Evolutionary conservation across 2,329 filamentous ascomycete genomes (phyloP).

Genomic region (Trichoderma pleuroti): DNA sequence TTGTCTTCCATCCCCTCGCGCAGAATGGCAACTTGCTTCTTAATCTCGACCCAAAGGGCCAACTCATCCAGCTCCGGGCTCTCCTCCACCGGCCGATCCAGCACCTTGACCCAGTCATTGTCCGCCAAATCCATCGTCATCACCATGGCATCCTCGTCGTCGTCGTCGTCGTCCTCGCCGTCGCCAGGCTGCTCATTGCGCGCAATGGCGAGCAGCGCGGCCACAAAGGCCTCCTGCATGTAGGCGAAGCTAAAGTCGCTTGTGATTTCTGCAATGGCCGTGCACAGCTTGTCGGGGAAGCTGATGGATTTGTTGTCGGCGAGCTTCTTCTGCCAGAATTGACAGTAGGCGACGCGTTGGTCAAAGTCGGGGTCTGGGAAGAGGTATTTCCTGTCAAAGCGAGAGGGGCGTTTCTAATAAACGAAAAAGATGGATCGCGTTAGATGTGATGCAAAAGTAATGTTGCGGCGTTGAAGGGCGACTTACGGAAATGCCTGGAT

Average conservation of each 20-base stretch:
- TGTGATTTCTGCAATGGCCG: slow-evolving; percentile 59
- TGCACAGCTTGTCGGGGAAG: slow-evolving; percentile 54
- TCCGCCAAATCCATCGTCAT: slow-evolving; percentile 31
- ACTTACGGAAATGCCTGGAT: slow-evolving; percentile 58
- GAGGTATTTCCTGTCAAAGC: slow-evolving; percentile 65
- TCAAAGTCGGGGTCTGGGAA: slow-evolving; percentile 56
- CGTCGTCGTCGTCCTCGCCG: slow-evolving; percentile 20
- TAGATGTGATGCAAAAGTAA: not conserved
- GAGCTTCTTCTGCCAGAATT: slow-evolving; percentile 60
- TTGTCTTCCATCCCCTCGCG: slow-evolving; percentile 54
- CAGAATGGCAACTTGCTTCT: slow-evolving; percentile 59
- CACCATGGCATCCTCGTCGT: slow-evolving; percentile 12
- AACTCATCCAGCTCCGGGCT: slow-evolving; percentile 47
- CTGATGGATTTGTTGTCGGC: slow-evolving; percentile 50
- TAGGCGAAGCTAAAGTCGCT: slow-evolving; percentile 66
- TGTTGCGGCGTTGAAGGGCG: not conserved
- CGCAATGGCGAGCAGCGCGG: slow-evolving; percentile 58
- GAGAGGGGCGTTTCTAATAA: slow-evolving; percentile 57
- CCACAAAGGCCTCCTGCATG: slow-evolving; percentile 67
- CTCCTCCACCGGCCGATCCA: slow-evolving; percentile 27
- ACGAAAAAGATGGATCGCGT: no score
- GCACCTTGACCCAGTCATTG: slow-evolving; percentile 39
- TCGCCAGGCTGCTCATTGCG: slow-evolving; percentile 28
- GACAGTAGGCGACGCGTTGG: slow-evolving; percentile 57
- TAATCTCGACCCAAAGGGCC: slow-evolving; percentile 58